These are phyloP conservation scores for Penicillium samsonianum DNA, from an alignment of 495 filamentous ascomycete genomes.

Conservation along the genomic window DNA sequence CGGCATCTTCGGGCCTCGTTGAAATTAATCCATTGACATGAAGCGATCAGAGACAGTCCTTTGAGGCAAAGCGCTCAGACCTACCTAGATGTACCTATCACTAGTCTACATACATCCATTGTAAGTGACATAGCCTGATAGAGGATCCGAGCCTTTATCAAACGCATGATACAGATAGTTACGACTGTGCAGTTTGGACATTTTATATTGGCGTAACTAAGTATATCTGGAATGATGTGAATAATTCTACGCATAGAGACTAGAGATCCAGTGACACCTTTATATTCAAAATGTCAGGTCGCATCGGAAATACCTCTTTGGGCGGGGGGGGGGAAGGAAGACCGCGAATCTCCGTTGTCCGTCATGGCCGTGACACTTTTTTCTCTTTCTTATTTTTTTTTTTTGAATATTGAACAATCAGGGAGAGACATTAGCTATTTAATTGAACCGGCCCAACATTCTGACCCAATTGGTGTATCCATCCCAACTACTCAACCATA, in stretches of 20 bases:
- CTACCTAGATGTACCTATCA: background rate
- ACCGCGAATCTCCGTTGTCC: background rate
- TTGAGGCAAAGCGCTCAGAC: background rate
- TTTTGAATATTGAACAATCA: background rate
- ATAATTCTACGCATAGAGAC: background rate
- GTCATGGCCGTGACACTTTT: background rate
- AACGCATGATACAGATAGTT: background rate
- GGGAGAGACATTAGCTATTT: background rate
- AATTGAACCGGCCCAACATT: background rate
- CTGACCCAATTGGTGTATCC: background rate
- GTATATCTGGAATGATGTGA: background rate
- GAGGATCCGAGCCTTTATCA: background rate
- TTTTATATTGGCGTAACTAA: background rate
- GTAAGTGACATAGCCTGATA: background rate
- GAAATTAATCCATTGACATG: background rate
- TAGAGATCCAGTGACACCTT: background rate
- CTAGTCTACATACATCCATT: background rate
- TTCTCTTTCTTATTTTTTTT: too few relatives aligned
- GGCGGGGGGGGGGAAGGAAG: too few relatives aligned
- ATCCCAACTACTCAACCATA: background rate
- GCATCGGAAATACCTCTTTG: background rate
- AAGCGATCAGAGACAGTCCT: background rate
- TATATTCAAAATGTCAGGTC: background rate
- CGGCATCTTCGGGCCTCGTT: background rate
- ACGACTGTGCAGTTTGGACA: background rate